Conservation (phyloP, 2,329 filamentous ascomycete species). For the Sarocladium kiliense region DNA sequence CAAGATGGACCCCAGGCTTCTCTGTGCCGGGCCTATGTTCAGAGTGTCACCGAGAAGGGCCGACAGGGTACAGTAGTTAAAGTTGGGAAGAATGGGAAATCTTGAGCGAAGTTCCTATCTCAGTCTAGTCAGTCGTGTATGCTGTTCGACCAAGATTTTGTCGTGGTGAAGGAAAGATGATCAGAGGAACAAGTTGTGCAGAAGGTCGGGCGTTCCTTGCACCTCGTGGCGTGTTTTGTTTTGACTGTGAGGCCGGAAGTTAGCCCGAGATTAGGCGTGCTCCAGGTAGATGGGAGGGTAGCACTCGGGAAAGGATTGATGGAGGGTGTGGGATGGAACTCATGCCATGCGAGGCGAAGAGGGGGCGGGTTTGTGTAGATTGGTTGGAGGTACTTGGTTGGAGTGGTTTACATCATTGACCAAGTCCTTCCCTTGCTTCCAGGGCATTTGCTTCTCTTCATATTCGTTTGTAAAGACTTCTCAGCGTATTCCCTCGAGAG, state of each 20-base stretch:
- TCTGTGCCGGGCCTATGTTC: not conserved
- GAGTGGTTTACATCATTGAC: not conserved
- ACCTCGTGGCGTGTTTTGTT: not conserved
- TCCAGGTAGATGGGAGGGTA: constrained; percentile 6
- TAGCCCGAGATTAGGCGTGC: not conserved
- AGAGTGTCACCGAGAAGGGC: constrained; percentile 8
- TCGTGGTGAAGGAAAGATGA: constrained; percentile 22
- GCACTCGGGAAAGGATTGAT: constrained; percentile 4
- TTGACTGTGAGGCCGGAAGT: not conserved
- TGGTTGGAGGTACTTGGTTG: too few relatives aligned
- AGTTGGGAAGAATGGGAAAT: not conserved
- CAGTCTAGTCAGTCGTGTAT: not conserved
- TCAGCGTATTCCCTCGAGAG: too few relatives aligned
- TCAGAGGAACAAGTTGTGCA: not conserved
- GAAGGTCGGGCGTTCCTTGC: too few relatives aligned
- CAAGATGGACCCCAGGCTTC: not conserved
- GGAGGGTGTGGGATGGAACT: not conserved
- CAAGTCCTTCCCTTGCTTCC: too few relatives aligned
- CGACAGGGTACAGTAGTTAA: not conserved
- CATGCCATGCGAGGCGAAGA: too few relatives aligned
- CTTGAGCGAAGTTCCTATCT: not conserved
- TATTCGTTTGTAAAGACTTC: too few relatives aligned
- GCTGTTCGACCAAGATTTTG: not conserved
- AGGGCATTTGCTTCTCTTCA: too few relatives aligned
- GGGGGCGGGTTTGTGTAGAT: not conserved